Conservation (phyloP, 1,284 basidiomycete species). For the Gomphus bonarii region DNA sequence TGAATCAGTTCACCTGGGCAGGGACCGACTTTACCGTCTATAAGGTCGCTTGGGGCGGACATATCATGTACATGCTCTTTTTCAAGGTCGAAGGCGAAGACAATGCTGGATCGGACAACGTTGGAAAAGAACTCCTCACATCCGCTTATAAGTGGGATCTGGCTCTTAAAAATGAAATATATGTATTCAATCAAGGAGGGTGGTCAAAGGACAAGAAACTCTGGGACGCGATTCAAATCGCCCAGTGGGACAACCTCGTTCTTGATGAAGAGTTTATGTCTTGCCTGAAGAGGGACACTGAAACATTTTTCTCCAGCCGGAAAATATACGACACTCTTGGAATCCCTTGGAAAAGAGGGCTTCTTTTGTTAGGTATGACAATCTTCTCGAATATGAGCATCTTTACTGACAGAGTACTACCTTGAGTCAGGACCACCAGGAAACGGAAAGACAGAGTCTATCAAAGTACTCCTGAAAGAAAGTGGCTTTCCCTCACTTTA, state of each 20-base stretch:
- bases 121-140: conserved; percentile 21
- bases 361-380: conserved; percentile 5
- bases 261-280: conserved; percentile 30
- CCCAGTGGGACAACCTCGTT: conserved; percentile 28
- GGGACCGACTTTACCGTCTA: conserved; percentile 15
- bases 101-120: not conserved
- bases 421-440: conserved; percentile 23
- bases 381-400: not conserved
- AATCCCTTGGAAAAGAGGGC: conserved; percentile 32
- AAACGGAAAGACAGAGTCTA: conserved; percentile 22
- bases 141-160: conserved; percentile 20
- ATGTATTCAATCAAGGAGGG: conserved; percentile 27
- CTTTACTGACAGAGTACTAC: not conserved
- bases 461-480: conserved; percentile 20
- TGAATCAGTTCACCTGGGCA: conserved; percentile 14
- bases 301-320: conserved; percentile 31
- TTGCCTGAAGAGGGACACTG: conserved; percentile 26
- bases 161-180: conserved; percentile 25
- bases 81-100: conserved; percentile 14
- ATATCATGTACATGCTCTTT: conserved; percentile 17
- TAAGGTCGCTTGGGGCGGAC: conserved; percentile 15
- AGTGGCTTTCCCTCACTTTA: conserved; percentile 25
- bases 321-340: conserved; percentile 29
- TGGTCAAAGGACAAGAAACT: conserved; percentile 28
- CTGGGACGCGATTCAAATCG: conserved; percentile 28